phyloP scores from a whole-genome alignment of 352 stramenopile genomes.

The Phytophthora sp. region DNA sequence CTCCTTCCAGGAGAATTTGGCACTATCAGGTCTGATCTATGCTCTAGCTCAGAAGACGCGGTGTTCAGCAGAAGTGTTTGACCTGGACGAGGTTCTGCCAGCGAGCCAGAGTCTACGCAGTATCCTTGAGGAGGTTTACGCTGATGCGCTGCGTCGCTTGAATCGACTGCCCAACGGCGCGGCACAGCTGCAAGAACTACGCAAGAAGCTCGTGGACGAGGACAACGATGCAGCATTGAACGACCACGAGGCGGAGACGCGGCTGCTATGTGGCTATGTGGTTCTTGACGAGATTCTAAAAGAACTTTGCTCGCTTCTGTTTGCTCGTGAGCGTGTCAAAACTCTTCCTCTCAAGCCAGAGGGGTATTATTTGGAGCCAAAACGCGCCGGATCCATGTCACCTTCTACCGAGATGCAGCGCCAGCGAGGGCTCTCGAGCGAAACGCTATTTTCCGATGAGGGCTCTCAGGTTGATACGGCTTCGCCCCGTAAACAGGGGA shows the following conservation, averaged over 20 bases:
- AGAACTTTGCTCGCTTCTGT: constrained; percentile 83
- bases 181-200: constrained; percentile 53
- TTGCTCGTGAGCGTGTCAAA: constrained; percentile 74
- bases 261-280: constrained; percentile 74
- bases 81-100: constrained; percentile 48
- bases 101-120: constrained; percentile 62
- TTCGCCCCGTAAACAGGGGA: constrained; percentile 40
- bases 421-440: constrained; percentile 38
- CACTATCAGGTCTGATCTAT: constrained; percentile 78
- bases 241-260: constrained; percentile 69
- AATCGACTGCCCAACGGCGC: constrained; percentile 62
- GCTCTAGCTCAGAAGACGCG: constrained; percentile 69
- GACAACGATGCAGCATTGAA: constrained; percentile 70
- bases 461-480: constrained; percentile 37
- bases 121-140: constrained; percentile 86
- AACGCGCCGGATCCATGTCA: constrained; percentile 43
- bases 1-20: constrained; percentile 85
- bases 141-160: constrained; percentile 66
- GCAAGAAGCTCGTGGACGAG: constrained; percentile 67
- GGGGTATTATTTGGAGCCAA: constrained; percentile 83
- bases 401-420: constrained; percentile 33
- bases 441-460: constrained; percentile 56
- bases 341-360: constrained; percentile 81
- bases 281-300: constrained; percentile 88
- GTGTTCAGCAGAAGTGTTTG: constrained; percentile 61